A percentile compares a stretch with the other conserved stretches of the same genome.
Evolutionary conservation across 306 rosid genomes (phyloP).

Genomic region (Malus fusca): DNA sequence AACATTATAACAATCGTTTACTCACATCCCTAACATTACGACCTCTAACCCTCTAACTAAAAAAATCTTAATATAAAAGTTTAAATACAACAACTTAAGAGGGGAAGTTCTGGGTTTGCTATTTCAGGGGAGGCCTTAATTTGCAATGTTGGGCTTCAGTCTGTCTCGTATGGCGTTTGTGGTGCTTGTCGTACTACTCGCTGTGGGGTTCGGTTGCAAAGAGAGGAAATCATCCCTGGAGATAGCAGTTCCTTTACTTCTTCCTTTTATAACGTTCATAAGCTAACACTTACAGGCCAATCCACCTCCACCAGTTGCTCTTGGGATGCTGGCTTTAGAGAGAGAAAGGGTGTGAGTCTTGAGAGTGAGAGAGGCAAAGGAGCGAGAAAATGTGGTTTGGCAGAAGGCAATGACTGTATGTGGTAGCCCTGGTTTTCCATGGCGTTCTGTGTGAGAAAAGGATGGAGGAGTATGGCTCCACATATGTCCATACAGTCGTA

Average conservation of each 20-base stretch:
- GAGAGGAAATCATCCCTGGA: background rate
- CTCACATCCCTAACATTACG: conserved; percentile 27
- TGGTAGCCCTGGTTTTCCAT: background rate
- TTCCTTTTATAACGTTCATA: background rate
- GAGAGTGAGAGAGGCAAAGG: background rate
- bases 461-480: background rate
- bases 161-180: no score
- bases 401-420: background rate
- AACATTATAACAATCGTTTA: conserved; percentile 13
- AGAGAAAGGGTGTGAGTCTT: background rate
- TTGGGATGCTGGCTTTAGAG: conserved; percentile 4
- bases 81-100: background rate
- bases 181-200: background rate
- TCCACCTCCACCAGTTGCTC: background rate
- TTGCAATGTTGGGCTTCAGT: background rate
- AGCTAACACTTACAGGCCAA: background rate
- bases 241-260: background rate
- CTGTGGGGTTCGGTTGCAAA: background rate
- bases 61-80: background rate
- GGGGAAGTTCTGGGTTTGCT: background rate
- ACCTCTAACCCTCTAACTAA: background rate
- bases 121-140: background rate
- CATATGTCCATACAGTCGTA: background rate
- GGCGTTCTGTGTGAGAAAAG: conserved; percentile 23
- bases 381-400: background rate